Percentiles rank a stretch among this genome's conserved stretches.
These are phyloP conservation scores for Aspergillus quadrilineatus DNA, from an alignment of 2,329 filamentous ascomycete genomes.

Conservation along the genomic window DNA sequence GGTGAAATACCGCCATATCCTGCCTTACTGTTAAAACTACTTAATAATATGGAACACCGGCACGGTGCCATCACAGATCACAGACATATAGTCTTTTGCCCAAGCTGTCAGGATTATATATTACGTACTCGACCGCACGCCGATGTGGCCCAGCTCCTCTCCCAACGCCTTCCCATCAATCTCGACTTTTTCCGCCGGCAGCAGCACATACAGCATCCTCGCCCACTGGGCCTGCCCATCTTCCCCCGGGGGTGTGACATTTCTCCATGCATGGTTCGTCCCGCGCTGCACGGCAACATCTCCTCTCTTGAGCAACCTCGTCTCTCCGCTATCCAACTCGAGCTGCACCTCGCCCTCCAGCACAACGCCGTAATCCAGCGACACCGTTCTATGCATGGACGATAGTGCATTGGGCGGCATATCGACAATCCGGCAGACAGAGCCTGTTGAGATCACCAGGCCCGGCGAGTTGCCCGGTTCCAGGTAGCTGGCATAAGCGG, in stretches of 20 bases:
- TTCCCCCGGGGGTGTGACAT: background rate
- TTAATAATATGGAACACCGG: too few relatives aligned
- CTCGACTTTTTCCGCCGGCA: constrained; percentile 24
- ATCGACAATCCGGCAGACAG: constrained; percentile 42
- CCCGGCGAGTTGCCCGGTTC: constrained; percentile 44
- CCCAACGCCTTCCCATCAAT: constrained; percentile 24
- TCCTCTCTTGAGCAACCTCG: constrained; percentile 4
- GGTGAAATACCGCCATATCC: too few relatives aligned
- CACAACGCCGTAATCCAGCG: constrained; percentile 49
- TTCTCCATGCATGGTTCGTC: constrained; percentile 14
- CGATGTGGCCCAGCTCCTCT: constrained; percentile 25
- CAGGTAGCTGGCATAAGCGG: constrained; percentile 47
- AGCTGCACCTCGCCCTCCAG: constrained; percentile 8
- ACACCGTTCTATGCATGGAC: constrained; percentile 53
- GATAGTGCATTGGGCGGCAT: constrained; percentile 43
- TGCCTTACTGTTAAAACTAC: too few relatives aligned
- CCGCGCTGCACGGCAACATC: constrained; percentile 12
- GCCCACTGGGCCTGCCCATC: constrained; percentile 9
- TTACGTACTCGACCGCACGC: constrained; percentile 23
- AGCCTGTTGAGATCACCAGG: constrained; percentile 49
- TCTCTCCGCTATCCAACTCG: constrained; percentile 8
- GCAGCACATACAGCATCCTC: constrained; percentile 30
- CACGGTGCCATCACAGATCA: too few relatives aligned
- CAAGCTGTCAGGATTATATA: too few relatives aligned
- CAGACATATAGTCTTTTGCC: too few relatives aligned